Percentiles rank a stretch among this genome's conserved stretches.
phyloP scores from a whole-genome alignment of 2,329 filamentous ascomycete genomes.

The Hypoxylon sp. region DNA sequence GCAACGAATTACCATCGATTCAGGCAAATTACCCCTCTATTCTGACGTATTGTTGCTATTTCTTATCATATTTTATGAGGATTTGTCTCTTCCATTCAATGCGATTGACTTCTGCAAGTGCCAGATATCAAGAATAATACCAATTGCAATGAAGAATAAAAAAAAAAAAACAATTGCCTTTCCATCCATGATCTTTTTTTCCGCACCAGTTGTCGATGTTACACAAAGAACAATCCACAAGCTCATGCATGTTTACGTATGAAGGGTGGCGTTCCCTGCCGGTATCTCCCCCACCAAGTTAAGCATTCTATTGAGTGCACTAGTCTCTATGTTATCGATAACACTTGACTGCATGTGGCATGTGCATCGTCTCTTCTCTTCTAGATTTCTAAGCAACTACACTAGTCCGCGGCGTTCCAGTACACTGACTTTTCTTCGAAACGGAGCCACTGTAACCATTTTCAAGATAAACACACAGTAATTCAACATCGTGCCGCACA shows the following conservation, averaged over 20 bases:
- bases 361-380: constrained; percentile 25
- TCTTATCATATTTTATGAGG: neutral
- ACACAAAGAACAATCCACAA: neutral
- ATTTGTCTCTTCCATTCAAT: neutral
- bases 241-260: neutral
- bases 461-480: neutral
- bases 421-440: neutral
- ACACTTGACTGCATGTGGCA: constrained; percentile 13
- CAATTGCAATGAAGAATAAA: neutral
- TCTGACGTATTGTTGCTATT: constrained; percentile 19
- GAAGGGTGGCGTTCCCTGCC: constrained; percentile 5
- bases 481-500: neutral
- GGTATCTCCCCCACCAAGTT: constrained; percentile 28
- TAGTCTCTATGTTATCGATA: constrained; percentile 26
- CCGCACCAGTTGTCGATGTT: too few relatives aligned
- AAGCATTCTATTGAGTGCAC: constrained; percentile 3
- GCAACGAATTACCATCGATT: constrained; percentile 13
- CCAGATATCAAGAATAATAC: neutral
- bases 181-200: neutral
- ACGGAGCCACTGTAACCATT: neutral
- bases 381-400: constrained; percentile 41
- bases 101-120: neutral
- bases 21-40: constrained; percentile 18
- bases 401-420: neutral
- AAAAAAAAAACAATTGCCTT: neutral